These are phyloP conservation scores for Cladosporium sp. DNA, from an alignment of 2,329 filamentous ascomycete species.

Conservation along the genomic window DNA sequence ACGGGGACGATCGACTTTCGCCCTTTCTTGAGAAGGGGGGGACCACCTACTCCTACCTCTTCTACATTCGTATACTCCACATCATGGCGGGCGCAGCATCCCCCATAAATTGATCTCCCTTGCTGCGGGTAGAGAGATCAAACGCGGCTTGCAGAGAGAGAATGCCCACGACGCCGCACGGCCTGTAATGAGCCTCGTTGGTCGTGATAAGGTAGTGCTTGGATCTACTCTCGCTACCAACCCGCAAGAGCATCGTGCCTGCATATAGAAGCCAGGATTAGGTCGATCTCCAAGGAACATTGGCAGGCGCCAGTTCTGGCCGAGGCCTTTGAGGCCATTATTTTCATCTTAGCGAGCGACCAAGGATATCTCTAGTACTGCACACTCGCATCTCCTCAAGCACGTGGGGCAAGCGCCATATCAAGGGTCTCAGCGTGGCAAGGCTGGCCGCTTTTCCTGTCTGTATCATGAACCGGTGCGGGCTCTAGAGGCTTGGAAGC, in stretches of 20 bases:
- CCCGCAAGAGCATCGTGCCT: constrained; percentile 1
- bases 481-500: constrained; percentile 1
- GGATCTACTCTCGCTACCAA: not conserved
- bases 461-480: not conserved
- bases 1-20: not conserved
- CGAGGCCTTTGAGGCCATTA: too few relatives aligned
- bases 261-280: constrained; percentile 1
- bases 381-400: constrained; percentile 4
- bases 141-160: not conserved
- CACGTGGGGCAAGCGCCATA: constrained; percentile 4
- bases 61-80: constrained; percentile 6
- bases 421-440: constrained; percentile 5
- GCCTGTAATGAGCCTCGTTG: not conserved
- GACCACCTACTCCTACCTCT: constrained; percentile 5
- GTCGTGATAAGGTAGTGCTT: constrained; percentile 1
- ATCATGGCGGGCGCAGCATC: constrained; percentile 7
- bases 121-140: not conserved
- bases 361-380: not conserved
- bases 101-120: constrained; percentile 1
- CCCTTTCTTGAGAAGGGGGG: not conserved
- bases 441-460: not conserved
- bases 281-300: not conserved
- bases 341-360: not conserved
- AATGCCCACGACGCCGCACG: not conserved
- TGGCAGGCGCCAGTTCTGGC: not conserved